These are phyloP conservation scores for Colletotrichum sp. DNA, from an alignment of 2,329 filamentous ascomycete genomes.

Conservation along the genomic window DNA sequence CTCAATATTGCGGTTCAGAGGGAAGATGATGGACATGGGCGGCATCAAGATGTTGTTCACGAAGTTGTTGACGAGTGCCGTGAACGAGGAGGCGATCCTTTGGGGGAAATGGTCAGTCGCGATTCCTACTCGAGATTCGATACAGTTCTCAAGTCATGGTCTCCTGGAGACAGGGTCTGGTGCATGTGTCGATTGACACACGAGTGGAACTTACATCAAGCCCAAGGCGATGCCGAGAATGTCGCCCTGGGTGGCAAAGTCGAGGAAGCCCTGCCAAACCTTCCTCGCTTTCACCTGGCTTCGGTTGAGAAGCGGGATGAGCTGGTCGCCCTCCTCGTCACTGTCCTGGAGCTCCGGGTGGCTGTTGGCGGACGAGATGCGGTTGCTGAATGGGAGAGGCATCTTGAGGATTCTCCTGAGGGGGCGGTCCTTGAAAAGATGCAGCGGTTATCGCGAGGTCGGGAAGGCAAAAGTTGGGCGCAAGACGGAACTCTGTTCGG, in stretches of 20 bases:
- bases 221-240: conserved; percentile 79
- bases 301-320: conserved; percentile 43
- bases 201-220: conserved; percentile 62
- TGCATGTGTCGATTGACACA: neutral
- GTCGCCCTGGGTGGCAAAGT: conserved; percentile 77
- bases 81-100: conserved; percentile 74
- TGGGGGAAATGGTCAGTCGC: conserved; percentile 9
- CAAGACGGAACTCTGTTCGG: neutral
- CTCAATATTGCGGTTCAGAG: conserved; percentile 73
- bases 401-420: neutral
- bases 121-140: neutral
- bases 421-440: neutral
- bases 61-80: conserved; percentile 73
- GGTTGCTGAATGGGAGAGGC: conserved; percentile 7
- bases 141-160: neutral
- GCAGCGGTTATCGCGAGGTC: neutral
- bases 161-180: neutral
- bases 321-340: conserved; percentile 41
- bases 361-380: conserved; percentile 4
- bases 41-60: conserved; percentile 75
- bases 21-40: conserved; percentile 70
- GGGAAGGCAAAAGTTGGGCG: neutral
- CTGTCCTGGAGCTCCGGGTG: conserved; percentile 32
- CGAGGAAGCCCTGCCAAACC: conserved; percentile 68
- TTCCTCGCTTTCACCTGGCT: conserved; percentile 53